Evolutionary conservation across 495 filamentous ascomycete genomes (phyloP), one percentile per base, ranked within the genome.

Genomic region (Parathielavia appendiculata): DNA sequence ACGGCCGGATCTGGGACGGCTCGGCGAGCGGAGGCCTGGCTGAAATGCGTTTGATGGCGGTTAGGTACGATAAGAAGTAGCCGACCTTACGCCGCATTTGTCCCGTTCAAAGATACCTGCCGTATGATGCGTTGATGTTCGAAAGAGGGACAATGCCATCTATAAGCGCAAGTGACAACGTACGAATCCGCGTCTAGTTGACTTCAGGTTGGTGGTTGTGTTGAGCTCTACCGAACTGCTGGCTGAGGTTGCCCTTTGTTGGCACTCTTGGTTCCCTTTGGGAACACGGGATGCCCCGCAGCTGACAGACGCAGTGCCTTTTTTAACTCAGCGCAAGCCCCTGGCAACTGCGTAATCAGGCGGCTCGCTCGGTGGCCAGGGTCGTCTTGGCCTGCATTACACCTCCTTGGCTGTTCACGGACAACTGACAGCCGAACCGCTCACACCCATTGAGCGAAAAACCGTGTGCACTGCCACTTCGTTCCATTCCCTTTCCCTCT

Each of bases 391-490:
- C 53, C 4, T 34, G 53, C 19, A 23, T 32, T 5, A 26, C 23
- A 17, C n/a, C n/a, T 14, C 30, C 49, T 40, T 52, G 49, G 49
- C 49, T 40, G 32, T 39, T 23, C 20, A 19, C 30, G 41, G n/a
- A 30, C 62, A 32, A 55, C 23, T 51, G 51, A 43, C 51, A 47
- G 19, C 19, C 52, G 34, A 44, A 36, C 23, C 58, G 48, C 59
- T n/a, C 43, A 62, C 60, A 62, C 54, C 54, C 54, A 23, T 46
- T 13, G 46, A 56, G 26, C 26, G 35, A 52, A 53, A 51, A 63
- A 58, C 56, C 52, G 36, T 34, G 44, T 58, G 60, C 60, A 59
- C 60, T 55, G 60, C 60, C 60, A 58, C 56, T 10, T 30, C 26
- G 41, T 41, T 51, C 26, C 39, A 41, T 14, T 57, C 39, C 20